Percentiles rank a stretch among this genome's conserved stretches.
phyloP scores from a whole-genome alignment of 2,329 filamentous ascomycete species.

The Aspergillus bombycis region DNA sequence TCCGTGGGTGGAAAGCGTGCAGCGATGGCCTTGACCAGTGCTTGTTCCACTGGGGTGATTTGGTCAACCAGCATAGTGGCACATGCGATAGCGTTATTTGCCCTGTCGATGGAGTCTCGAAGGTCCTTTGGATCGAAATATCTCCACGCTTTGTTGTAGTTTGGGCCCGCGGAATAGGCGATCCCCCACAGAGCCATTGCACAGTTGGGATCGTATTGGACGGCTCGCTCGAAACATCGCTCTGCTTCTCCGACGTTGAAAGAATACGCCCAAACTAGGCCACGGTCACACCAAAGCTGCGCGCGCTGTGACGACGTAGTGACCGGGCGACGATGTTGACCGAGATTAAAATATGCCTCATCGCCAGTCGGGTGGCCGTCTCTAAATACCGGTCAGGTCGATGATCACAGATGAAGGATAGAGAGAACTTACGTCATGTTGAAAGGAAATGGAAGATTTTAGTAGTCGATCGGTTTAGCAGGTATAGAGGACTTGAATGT shows the following conservation, averaged over 20 bases:
- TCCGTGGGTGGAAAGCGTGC: slow-evolving; percentile 56
- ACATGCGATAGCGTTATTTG: slow-evolving; percentile 45
- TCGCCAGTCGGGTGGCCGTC: too few relatives aligned
- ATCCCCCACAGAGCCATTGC: slow-evolving; percentile 41
- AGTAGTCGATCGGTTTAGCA: too few relatives aligned
- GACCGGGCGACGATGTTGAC: slow-evolving; percentile 38
- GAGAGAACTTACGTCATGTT: too few relatives aligned
- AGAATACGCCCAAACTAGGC: slow-evolving; percentile 40
- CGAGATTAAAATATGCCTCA: slow-evolving; percentile 33
- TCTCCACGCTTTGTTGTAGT: slow-evolving; percentile 77
- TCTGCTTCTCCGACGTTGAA: slow-evolving; percentile 41
- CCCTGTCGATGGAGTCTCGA: slow-evolving; percentile 48
- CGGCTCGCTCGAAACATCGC: slow-evolving; percentile 34
- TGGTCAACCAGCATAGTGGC: slow-evolving; percentile 42
- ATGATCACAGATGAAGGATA: too few relatives aligned
- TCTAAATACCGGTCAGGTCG: too few relatives aligned
- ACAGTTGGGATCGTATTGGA: slow-evolving; percentile 30
- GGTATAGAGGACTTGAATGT: too few relatives aligned
- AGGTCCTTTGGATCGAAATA: slow-evolving; percentile 67
- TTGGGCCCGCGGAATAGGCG: slow-evolving; percentile 69
- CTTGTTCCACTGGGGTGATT: slow-evolving; percentile 58
- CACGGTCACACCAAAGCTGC: slow-evolving; percentile 45
- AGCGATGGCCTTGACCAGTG: slow-evolving; percentile 52
- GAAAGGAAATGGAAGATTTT: too few relatives aligned
- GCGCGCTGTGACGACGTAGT: slow-evolving; percentile 35